phyloP scores from a whole-genome alignment of 169 alveolate species.

The Theileria sp. region DNA sequence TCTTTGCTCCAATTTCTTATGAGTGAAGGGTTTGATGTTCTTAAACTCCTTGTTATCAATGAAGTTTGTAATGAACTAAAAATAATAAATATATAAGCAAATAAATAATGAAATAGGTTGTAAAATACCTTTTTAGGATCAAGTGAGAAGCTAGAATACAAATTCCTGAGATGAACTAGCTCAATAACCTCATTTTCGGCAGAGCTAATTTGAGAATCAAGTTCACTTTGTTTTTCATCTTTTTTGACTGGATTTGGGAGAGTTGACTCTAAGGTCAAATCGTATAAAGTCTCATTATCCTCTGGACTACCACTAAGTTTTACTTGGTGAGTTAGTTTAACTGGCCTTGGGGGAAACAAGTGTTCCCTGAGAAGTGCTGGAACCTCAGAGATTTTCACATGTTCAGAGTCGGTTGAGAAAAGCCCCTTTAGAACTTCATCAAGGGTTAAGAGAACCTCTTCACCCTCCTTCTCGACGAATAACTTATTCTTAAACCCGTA shows the following conservation, averaged over 20 bases:
- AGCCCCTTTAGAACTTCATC: constrained; percentile 14
- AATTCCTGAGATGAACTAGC: constrained; percentile 25
- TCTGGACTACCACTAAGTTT: constrained; percentile 14
- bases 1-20: not conserved
- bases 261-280: constrained; percentile 18
- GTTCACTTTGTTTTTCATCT: constrained; percentile 5
- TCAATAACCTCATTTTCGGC: constrained; percentile 31
- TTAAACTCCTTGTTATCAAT: constrained; percentile 17
- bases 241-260: not conserved
- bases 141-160: constrained; percentile 7
- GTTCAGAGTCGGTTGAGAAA: not conserved
- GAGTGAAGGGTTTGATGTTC: constrained; percentile 19
- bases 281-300: constrained; percentile 11
- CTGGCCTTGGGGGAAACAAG: constrained; percentile 37
- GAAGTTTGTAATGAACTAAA: constrained; percentile 13
- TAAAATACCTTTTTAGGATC: constrained; percentile 40
- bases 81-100: not conserved
- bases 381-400: constrained; percentile 12
- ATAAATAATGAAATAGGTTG: not conserved
- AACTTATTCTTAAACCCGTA: constrained; percentile 30
- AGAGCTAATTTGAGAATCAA: constrained; percentile 26
- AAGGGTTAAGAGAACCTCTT: constrained; percentile 9
- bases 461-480: constrained; percentile 17
- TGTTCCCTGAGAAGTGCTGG: constrained; percentile 20
- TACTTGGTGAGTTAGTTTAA: constrained; percentile 27